Percentiles rank a stretch among this genome's conserved stretches.
These are phyloP conservation scores for Kuraishia floccosa DNA, from an alignment of 805 yeast genomes.

Conservation along the genomic window DNA sequence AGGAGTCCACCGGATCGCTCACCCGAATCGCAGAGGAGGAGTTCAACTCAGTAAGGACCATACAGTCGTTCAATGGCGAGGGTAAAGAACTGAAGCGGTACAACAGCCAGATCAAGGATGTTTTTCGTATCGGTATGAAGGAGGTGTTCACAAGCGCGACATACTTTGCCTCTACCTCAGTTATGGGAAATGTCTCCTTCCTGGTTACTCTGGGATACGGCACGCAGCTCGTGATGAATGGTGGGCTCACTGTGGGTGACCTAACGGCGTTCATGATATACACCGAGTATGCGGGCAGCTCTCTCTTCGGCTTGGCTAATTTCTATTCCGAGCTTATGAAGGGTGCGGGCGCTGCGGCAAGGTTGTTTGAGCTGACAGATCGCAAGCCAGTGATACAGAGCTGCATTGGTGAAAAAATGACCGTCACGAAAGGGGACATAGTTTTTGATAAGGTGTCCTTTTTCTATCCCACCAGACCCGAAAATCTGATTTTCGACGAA, in stretches of 20 bases:
- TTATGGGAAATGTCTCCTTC: constrained; percentile 74
- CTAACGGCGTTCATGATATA: constrained; percentile 90
- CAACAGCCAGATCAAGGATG: constrained; percentile 56
- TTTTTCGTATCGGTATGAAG: constrained; percentile 59
- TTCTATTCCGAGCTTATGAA: constrained; percentile 93
- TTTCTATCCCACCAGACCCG: constrained; percentile 79
- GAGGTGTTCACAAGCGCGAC: constrained; percentile 78
- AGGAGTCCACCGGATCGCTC: constrained; percentile 75
- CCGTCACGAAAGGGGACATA: constrained; percentile 40
- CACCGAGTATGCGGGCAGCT: constrained; percentile 87
- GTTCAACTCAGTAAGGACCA: constrained; percentile 72
- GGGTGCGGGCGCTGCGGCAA: constrained; percentile 92
- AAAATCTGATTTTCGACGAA: constrained; percentile 51
- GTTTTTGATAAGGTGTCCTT: constrained; percentile 58
- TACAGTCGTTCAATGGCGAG: constrained; percentile 89
- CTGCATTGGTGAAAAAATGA: constrained; percentile 43
- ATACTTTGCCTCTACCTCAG: constrained; percentile 71
- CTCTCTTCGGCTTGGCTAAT: constrained; percentile 83
- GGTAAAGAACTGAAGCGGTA: constrained; percentile 64
- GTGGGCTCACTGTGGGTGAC: constrained; percentile 77
- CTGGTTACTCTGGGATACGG: constrained; percentile 72
- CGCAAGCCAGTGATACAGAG: constrained; percentile 65
- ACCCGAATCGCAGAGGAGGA: constrained; percentile 92
- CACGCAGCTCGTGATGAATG: constrained; percentile 63
- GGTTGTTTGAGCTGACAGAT: constrained; percentile 81